These are phyloP conservation scores for Ustilago esculenta DNA, from an alignment of 1,284 basidiomycete genomes.

Conservation along the genomic window DNA sequence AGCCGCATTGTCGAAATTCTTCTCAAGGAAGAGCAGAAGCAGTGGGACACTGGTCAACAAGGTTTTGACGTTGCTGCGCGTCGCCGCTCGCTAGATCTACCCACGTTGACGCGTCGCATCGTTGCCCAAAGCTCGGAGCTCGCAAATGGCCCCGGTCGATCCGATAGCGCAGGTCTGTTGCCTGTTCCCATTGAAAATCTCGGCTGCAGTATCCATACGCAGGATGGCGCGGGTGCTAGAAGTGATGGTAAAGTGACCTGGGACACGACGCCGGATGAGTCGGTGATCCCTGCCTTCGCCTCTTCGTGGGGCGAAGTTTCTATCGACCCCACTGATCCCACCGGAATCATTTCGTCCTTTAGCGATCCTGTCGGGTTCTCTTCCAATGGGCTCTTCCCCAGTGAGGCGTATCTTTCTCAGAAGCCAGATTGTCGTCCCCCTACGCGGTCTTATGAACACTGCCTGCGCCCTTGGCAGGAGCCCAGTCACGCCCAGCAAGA, in stretches of 20 bases:
- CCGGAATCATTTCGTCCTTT: neutral
- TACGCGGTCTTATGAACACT: slow-evolving; percentile 23
- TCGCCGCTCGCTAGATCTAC: slow-evolving; percentile 12
- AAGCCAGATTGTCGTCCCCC: neutral
- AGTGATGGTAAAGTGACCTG: slow-evolving; percentile 21
- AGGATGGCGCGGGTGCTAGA: too few species aligned
- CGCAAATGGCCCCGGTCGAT: neutral
- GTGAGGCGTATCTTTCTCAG: neutral
- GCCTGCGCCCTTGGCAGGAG: slow-evolving; percentile 38
- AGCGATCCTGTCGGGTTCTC: neutral
- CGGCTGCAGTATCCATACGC: too few species aligned
- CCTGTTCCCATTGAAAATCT: neutral
- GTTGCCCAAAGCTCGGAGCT: slow-evolving; percentile 14
- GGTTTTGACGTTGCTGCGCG: neutral
- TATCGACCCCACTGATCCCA: slow-evolving; percentile 16
- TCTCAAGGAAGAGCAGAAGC: slow-evolving; percentile 41
- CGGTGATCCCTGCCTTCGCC: slow-evolving; percentile 24
- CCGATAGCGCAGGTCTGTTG: neutral
- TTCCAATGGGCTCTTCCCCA: neutral
- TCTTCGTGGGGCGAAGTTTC: slow-evolving; percentile 17
- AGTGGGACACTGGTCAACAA: slow-evolving; percentile 11
- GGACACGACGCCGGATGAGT: slow-evolving; percentile 30
- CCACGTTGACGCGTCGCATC: slow-evolving; percentile 18
- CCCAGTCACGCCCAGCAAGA: slow-evolving; percentile 4
- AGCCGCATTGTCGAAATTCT: slow-evolving; percentile 48